These are phyloP conservation scores for Aspergillus aculeatus DNA, from an alignment of 2,329 filamentous ascomycete species.

Conservation along the genomic window DNA sequence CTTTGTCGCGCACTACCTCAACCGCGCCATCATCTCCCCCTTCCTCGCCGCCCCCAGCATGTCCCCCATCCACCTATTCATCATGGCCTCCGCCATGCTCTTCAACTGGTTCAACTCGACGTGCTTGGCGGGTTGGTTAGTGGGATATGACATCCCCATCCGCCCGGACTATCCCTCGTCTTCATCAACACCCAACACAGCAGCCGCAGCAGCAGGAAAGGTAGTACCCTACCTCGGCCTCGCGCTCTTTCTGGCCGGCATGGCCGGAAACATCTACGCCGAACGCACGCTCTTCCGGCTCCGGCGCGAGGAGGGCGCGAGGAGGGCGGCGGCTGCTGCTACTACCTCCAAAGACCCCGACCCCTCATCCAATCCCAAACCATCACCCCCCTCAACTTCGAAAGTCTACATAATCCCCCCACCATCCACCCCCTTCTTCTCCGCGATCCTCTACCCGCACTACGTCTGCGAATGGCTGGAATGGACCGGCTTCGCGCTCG, in stretches of 20 bases:
- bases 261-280: slow-evolving; percentile 80
- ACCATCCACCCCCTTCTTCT: slow-evolving; percentile 71
- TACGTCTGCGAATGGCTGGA: slow-evolving; percentile 97
- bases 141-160: slow-evolving; percentile 65
- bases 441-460: slow-evolving; percentile 81
- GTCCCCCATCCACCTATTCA: slow-evolving; percentile 75
- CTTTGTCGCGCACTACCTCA: slow-evolving; percentile 79
- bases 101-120: slow-evolving; percentile 84
- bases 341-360: slow-evolving; percentile 31
- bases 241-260: slow-evolving; percentile 71
- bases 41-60: slow-evolving; percentile 81
- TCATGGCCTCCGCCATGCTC: slow-evolving; percentile 62
- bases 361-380: slow-evolving; percentile 32
- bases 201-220: neutral
- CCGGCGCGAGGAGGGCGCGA: slow-evolving; percentile 62
- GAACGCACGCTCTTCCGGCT: slow-evolving; percentile 90
- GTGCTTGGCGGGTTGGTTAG: slow-evolving; percentile 76
- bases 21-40: slow-evolving; percentile 82
- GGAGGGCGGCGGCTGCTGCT: slow-evolving; percentile 35
- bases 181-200: neutral
- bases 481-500: slow-evolving; percentile 84
- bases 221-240: slow-evolving; percentile 61
- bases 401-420: slow-evolving; percentile 87
- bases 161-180: neutral
- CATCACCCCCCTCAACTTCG: slow-evolving; percentile 46